phyloP scores from a whole-genome alignment of 495 filamentous ascomycete species.

The Schizothecium vesticola region DNA sequence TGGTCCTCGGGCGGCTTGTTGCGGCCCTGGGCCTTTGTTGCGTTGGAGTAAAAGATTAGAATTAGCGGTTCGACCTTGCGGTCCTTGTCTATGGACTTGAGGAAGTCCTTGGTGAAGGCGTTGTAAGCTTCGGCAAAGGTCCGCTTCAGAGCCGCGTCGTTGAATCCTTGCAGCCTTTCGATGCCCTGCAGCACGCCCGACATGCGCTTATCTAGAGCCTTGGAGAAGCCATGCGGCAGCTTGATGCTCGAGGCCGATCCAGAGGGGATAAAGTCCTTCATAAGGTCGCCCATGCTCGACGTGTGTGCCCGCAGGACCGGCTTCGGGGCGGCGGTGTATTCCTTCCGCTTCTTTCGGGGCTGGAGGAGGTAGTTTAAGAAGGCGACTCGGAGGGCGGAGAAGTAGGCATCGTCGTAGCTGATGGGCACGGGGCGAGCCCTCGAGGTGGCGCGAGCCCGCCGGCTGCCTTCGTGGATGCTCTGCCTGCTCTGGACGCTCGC shows the following conservation, averaged over 20 bases:
- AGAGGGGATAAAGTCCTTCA: conserved; percentile 45
- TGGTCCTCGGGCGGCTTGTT: conserved; percentile 80
- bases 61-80: conserved; percentile 88
- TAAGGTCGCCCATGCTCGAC: conserved; percentile 61
- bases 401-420: conserved; percentile 72
- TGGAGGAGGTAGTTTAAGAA: conserved; percentile 91
- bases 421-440: conserved; percentile 35
- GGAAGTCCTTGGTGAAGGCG: conserved; percentile 66
- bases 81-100: conserved; percentile 88
- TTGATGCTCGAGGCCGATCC: conserved; percentile 38
- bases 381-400: conserved; percentile 82
- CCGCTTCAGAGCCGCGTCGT: conserved; percentile 79
- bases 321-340: conserved; percentile 67
- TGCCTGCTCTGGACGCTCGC: conserved; percentile 26
- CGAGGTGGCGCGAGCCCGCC: conserved; percentile 34
- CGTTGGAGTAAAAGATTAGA: conserved; percentile 72
- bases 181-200: conserved; percentile 71
- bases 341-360: conserved; percentile 78
- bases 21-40: conserved; percentile 75
- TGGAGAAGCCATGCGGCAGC: conserved; percentile 49
- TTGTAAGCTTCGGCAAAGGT: conserved; percentile 82
- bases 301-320: conserved; percentile 60
- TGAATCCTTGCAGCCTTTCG: conserved; percentile 67
- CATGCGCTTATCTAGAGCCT: conserved; percentile 74
- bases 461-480: conserved; percentile 23